Percentiles rank a stretch among this genome's conserved stretches.
phyloP scores from a whole-genome alignment of 106 monocot genomes.

The Narthecium ossifragum region DNA sequence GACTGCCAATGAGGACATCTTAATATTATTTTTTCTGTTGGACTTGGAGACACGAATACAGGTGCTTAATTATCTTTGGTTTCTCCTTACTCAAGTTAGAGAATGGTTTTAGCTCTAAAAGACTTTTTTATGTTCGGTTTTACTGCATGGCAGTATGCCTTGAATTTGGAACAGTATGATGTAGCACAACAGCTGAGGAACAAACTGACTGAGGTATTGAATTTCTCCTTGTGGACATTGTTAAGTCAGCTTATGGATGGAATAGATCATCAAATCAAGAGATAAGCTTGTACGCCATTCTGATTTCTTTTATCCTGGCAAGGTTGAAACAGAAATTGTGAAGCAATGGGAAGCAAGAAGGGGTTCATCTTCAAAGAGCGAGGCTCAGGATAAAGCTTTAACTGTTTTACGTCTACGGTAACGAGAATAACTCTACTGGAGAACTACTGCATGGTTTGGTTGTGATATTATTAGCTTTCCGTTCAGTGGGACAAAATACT shows the following conservation, averaged over 20 bases:
- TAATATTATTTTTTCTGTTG: conserved; percentile 86
- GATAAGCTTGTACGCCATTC: background rate
- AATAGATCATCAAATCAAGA: background rate
- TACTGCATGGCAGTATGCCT: conserved; percentile 46
- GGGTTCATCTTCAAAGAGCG: conserved; percentile 72
- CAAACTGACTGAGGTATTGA: conserved; percentile 68
- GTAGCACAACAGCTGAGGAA: conserved; percentile 72
- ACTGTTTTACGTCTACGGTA: conserved; percentile 66
- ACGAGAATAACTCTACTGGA: too few relatives aligned
- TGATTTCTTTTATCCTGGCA: conserved; percentile 6
- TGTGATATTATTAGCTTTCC: background rate
- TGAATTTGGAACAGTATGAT: conserved; percentile 90
- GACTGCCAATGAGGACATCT: conserved; percentile 77
- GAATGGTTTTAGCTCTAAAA: background rate
- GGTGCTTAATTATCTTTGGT: conserved; percentile 29
- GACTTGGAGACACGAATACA: conserved; percentile 85
- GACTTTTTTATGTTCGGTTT: background rate
- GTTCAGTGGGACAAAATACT: background rate
- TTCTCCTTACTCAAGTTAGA: background rate
- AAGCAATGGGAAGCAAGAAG: conserved; percentile 73
- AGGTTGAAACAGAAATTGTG: conserved; percentile 76
- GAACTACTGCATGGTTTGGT: too few relatives aligned
- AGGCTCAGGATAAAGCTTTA: conserved; percentile 87
- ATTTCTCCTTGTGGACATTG: background rate
- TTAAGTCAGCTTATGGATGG: background rate